Evolutionary conservation across 345 rosid species (phyloP).

Genomic region (Tarenaya hassleriana): DNA sequence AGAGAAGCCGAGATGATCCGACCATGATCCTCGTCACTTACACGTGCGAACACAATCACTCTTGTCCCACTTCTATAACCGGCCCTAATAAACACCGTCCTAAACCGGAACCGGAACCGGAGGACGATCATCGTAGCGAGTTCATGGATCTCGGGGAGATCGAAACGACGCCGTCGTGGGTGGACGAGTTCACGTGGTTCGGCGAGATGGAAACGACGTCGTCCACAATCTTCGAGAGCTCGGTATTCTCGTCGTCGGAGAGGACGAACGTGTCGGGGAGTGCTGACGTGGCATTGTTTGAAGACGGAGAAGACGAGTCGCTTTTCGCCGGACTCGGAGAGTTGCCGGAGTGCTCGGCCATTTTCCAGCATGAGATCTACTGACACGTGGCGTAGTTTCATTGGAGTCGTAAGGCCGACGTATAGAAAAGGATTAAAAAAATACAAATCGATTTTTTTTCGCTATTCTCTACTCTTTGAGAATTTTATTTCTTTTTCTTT

Average conservation of each 20-base stretch:
- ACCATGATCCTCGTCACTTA: constrained; percentile 76
- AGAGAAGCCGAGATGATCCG: constrained; percentile 83
- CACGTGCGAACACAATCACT: constrained; percentile 88
- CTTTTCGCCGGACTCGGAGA: constrained; percentile 94
- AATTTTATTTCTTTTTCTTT: constrained; percentile 8
- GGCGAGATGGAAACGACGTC: constrained; percentile 70
- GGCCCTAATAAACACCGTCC: constrained; percentile 33
- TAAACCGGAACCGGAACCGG: constrained; percentile 22
- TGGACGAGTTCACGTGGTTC: constrained; percentile 81
- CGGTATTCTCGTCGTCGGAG: constrained; percentile 43
- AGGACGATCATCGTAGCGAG: constrained; percentile 40
- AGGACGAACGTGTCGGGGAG: constrained; percentile 24
- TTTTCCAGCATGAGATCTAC: constrained; percentile 71
- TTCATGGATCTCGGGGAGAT: constrained; percentile 45
- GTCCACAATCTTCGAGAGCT: constrained; percentile 60
- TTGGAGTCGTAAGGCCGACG: constrained; percentile 27
- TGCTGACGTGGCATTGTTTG: constrained; percentile 44
- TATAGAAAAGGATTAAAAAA: neutral
- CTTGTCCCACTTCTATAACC: constrained; percentile 65
- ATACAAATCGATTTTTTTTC: constrained; percentile 20
- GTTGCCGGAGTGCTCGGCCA: constrained; percentile 90
- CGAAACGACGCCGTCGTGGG: constrained; percentile 32
- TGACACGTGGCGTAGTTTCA: constrained; percentile 36
- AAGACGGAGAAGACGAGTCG: constrained; percentile 78
- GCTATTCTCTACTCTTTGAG: constrained; percentile 14